phyloP scores from a whole-genome alignment of 2,329 filamentous ascomycete genomes.

The Talaromyces sp. region DNA sequence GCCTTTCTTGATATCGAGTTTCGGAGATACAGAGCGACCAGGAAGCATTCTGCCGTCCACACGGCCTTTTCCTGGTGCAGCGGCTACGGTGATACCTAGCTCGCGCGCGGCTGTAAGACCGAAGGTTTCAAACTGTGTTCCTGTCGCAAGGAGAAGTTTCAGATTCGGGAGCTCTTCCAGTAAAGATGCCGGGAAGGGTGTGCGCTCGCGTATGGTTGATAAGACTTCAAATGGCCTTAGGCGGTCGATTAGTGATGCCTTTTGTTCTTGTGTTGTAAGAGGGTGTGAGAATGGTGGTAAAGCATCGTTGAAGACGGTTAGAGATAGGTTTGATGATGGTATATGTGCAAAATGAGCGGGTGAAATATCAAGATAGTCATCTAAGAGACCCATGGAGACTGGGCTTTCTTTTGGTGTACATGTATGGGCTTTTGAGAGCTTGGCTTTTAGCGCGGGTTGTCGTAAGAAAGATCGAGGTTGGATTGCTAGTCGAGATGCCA shows the following conservation, averaged over 20 bases:
- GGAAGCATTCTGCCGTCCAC: background rate
- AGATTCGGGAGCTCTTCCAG: background rate
- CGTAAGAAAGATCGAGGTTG: no score
- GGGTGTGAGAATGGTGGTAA: background rate
- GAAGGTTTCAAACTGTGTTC: slow-evolving; percentile 2
- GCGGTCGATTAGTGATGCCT: background rate
- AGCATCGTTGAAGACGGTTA: background rate
- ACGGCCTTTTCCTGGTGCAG: background rate
- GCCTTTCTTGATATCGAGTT: background rate
- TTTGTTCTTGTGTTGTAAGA: background rate
- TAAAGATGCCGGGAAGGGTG: background rate
- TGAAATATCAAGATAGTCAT: background rate
- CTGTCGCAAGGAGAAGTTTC: slow-evolving; percentile 2
- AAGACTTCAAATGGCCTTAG: background rate
- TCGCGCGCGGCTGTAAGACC: background rate
- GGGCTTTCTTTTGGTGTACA: background rate
- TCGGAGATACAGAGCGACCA: background rate
- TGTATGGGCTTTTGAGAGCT: no score
- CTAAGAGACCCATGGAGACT: background rate
- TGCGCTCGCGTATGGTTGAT: slow-evolving; percentile 1
- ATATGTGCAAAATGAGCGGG: slow-evolving; percentile 2
- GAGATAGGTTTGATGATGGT: background rate
- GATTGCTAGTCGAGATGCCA: no score
- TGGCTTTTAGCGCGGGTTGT: no score
- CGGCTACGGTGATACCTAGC: background rate